phyloP scores from a whole-genome alignment of 192 early-diverging fungal species.

The Coemansia furcata region DNA sequence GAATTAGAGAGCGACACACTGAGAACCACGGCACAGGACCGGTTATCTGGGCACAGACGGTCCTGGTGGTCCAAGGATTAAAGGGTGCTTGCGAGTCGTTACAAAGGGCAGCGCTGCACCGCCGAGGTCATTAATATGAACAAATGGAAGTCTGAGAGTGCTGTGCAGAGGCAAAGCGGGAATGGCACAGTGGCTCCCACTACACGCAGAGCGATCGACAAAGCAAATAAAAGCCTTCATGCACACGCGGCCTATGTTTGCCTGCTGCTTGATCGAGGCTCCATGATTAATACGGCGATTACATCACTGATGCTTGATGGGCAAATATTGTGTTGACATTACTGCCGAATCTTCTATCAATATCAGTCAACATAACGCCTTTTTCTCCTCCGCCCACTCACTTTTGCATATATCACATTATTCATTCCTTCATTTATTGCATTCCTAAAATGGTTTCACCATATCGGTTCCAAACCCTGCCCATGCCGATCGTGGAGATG shows the following conservation, averaged over 20 bases:
- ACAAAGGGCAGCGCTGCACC: neutral
- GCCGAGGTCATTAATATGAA: neutral
- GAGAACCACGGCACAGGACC: neutral
- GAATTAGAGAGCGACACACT: neutral
- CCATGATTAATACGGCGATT: neutral
- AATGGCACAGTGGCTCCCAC: neutral
- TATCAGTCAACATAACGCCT: no score
- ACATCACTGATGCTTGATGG: no score
- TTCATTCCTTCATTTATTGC: neutral
- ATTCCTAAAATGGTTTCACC: neutral
- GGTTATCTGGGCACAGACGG: neutral
- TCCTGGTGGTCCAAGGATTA: neutral
- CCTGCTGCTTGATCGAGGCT: neutral
- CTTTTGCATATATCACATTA: neutral
- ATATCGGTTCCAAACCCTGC: neutral
- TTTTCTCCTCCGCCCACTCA: neutral
- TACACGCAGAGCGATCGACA: neutral
- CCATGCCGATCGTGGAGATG: conserved; percentile 5
- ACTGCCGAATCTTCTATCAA: no score
- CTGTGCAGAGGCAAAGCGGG: neutral
- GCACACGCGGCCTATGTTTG: neutral
- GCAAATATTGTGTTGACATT: neutral
- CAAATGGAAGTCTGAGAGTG: neutral
- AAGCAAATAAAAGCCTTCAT: neutral
- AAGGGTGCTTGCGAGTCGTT: neutral